A percentile compares a stretch with the other conserved stretches of the same genome.
Conservation (phyloP, 805 yeast species). For the Metschnikowia baotianmanensis region DNA sequence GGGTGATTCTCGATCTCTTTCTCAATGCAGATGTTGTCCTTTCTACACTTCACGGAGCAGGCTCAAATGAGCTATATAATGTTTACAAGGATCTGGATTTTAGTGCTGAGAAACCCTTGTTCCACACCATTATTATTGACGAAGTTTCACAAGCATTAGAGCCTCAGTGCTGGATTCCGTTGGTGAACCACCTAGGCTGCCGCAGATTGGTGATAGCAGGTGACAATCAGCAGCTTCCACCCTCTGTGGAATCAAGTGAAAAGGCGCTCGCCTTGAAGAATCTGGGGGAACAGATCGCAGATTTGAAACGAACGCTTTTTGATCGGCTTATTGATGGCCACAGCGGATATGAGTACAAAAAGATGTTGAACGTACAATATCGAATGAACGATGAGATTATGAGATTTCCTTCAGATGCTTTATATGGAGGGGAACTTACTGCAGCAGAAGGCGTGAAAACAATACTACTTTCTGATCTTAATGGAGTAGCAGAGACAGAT, state of each 20-base stretch:
- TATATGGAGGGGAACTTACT: constrained; percentile 60
- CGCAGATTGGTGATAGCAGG: constrained; percentile 80
- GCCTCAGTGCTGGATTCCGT: constrained; percentile 96
- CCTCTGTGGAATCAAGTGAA: constrained; percentile 66
- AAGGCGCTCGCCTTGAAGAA: constrained; percentile 15
- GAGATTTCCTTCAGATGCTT: constrained; percentile 64
- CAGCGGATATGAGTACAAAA: constrained; percentile 46
- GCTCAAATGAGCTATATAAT: constrained; percentile 63
- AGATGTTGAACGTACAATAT: constrained; percentile 73
- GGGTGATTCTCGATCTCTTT: constrained; percentile 58
- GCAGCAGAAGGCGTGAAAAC: constrained; percentile 61
- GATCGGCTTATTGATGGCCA: constrained; percentile 62
- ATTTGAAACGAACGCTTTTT: constrained; percentile 68
- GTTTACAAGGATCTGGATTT: constrained; percentile 38
- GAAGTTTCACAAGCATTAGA: constrained; percentile 94
- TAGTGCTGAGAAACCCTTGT: constrained; percentile 38
- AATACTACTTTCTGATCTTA: constrained; percentile 53
- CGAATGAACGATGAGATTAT: constrained; percentile 81
- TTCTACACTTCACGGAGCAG: constrained; percentile 86
- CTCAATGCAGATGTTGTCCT: constrained; percentile 65
- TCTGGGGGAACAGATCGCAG: constrained; percentile 35
- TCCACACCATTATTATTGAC: constrained; percentile 84
- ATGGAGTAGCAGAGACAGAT: constrained; percentile 44
- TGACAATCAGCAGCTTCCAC: constrained; percentile 89
- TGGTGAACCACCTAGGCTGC: constrained; percentile 59